Conservation (phyloP, 2,329 filamentous ascomycete species). For the Dryadomyces sulphureus region DNA sequence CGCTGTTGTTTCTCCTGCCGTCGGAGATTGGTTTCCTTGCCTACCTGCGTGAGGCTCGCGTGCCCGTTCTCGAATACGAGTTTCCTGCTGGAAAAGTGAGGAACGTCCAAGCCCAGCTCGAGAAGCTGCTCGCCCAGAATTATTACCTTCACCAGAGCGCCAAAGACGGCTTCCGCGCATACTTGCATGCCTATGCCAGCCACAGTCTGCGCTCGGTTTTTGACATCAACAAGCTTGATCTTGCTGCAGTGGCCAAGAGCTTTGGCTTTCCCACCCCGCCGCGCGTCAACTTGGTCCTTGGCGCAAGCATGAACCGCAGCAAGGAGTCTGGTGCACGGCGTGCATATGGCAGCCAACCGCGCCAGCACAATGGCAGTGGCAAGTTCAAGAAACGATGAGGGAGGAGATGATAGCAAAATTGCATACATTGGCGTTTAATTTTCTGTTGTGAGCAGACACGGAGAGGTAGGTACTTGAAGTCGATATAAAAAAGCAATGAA, state of each 20-base stretch:
- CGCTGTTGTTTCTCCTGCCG: conserved; percentile 85
- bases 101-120: conserved; percentile 79
- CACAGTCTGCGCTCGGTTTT: conserved; percentile 75
- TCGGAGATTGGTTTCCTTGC: conserved; percentile 84
- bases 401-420: background rate
- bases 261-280: conserved; percentile 71
- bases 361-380: conserved; percentile 25
- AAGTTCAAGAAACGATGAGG: conserved; percentile 7
- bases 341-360: conserved; percentile 66
- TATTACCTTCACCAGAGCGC: conserved; percentile 90
- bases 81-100: conserved; percentile 85
- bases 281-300: conserved; percentile 63
- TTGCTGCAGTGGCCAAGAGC: conserved; percentile 70
- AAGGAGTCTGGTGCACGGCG: conserved; percentile 43
- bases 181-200: conserved; percentile 87
- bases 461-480: background rate
- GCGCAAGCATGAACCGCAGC: conserved; percentile 59
- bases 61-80: conserved; percentile 92
- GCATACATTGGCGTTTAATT: background rate
- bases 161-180: conserved; percentile 69
- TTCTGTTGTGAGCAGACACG: background rate
- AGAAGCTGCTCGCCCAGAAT: conserved; percentile 87
- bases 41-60: conserved; percentile 78
- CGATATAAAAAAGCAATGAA: background rate
- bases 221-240: conserved; percentile 67